Base-by-base conservation (phyloP, 192 early-diverging fungal species). In the Rhizophagus sp. region DNA sequence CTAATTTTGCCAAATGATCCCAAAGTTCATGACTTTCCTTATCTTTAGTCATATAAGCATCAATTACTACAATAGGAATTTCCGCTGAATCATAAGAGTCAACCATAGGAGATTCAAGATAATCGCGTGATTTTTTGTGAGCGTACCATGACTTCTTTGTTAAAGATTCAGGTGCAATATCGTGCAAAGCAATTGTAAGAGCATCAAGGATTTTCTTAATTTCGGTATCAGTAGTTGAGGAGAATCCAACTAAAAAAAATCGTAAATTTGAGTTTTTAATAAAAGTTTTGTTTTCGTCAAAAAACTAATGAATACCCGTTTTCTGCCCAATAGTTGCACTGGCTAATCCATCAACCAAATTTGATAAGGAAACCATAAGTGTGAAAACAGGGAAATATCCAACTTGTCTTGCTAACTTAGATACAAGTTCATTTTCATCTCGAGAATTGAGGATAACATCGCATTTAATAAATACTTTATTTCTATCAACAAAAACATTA, bases 341-440 rank as follows among this genome's bases (percentile, higher is more conserved):
- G 15, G 97, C 89, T 70, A 97, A 85, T 74, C 94, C 90, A 81
- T 98, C 96, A 63, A 96, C 88, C 33, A 95, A 83, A 62, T 91
- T 89, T 52, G 91, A 93, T 25, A 93, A 84, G 10, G 89, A 89
- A 41, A 89, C 89, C 76, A 94, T 87, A 81, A 91, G 94, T 76
- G 92, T 94, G 82, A 99, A 97, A 47, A 96, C 85, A 5, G 98
- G 98, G 83, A 95, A 94, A 87, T 95, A 98, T 7, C 95, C 94
- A 24, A 98, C 89, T 85, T 98, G 95, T 34, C 87, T 87, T 1
- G 97, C 95, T 78, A 99, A 84, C 13, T 83, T 83, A 24, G 90
- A 89, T 73, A 97, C 88, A 83, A 96, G 81, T 63, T 95, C 91
- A 64, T 92, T 86, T 65, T 94, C 92, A 75, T 88, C 92, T 49